Percentiles rank a stretch among this genome's conserved stretches.
Conservation (phyloP, 2,329 filamentous ascomycete genomes). For the Drechslerella dactyloides region DNA sequence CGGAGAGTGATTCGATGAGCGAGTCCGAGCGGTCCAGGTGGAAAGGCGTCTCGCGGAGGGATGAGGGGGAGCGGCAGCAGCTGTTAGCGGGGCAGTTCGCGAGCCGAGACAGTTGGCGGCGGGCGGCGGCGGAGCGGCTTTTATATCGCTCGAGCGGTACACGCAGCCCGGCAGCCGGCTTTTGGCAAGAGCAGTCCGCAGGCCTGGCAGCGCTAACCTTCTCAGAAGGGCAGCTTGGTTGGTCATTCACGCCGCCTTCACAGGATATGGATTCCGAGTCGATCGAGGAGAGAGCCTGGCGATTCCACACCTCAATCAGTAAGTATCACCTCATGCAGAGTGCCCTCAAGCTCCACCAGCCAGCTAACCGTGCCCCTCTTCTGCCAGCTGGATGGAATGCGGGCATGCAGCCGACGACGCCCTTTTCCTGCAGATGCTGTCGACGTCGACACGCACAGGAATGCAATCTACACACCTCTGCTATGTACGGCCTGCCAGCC, state of each 20-base stretch:
- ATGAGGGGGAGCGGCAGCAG: neutral
- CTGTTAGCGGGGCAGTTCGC: constrained; percentile 1
- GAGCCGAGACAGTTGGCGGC: neutral
- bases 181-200: constrained; percentile 15
- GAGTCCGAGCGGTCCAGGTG: neutral
- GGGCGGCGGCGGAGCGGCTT: neutral
- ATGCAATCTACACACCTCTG: no score
- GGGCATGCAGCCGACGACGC: neutral
- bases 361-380: no score
- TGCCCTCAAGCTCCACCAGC: no score
- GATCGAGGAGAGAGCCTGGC: no score
- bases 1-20: neutral
- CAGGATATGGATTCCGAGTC: no score
- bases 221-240: constrained; percentile 51
- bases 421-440: constrained; percentile 7
- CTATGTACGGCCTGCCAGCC: no score
- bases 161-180: no score
- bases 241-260: constrained; percentile 38
- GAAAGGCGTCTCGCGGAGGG: constrained; percentile 9
- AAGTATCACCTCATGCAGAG: constrained; percentile 11
- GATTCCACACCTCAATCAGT: constrained; percentile 1
- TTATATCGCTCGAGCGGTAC: neutral
- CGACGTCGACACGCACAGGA: no score
- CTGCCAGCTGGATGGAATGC: neutral
- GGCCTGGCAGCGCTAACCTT: constrained; percentile 39